Percentiles rank a stretch among this genome's conserved stretches.
phyloP scores from a whole-genome alignment of 306 rosid species.

The Rosa persica region DNA sequence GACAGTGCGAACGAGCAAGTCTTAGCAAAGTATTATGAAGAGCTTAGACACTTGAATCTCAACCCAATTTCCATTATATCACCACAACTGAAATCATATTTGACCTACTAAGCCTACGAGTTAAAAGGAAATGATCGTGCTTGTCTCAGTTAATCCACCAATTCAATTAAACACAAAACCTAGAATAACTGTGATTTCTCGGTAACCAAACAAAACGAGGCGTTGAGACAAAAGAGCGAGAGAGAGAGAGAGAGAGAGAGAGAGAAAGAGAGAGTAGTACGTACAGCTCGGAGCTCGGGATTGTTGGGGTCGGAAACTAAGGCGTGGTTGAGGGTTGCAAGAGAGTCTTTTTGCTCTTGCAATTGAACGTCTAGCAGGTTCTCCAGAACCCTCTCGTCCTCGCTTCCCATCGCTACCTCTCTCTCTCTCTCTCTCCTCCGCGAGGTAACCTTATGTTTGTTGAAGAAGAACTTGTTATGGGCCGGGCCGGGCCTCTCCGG shows the following conservation, averaged over 20 bases:
- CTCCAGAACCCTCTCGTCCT: constrained; percentile 92
- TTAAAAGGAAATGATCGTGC: not conserved
- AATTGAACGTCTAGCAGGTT: constrained; percentile 75
- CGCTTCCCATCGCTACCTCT: constrained; percentile 53
- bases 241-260: not conserved
- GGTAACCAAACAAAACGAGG: not conserved
- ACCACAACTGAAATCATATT: not conserved
- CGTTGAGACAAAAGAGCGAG: not conserved
- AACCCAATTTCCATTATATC: not conserved
- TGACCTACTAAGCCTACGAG: not conserved
- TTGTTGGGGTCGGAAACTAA: constrained; percentile 64
- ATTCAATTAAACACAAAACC: constrained; percentile 1
- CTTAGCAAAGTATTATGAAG: not conserved
- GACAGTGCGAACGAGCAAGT: constrained; percentile 1
- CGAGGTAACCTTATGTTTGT: not conserved
- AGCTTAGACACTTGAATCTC: not conserved
- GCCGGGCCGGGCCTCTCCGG: not conserved
- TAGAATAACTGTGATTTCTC: too few species aligned
- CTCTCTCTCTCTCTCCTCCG: not conserved
- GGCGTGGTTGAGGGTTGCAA: constrained; percentile 63
- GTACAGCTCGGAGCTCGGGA: constrained; percentile 68
- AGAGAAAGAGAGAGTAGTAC: constrained; percentile 2
- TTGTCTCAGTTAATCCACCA: not conserved
- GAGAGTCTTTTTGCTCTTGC: constrained; percentile 80
- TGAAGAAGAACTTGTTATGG: not conserved